phyloP scores from a whole-genome alignment of 2,329 filamentous ascomycete genomes.

The Fusarium anthophilum region DNA sequence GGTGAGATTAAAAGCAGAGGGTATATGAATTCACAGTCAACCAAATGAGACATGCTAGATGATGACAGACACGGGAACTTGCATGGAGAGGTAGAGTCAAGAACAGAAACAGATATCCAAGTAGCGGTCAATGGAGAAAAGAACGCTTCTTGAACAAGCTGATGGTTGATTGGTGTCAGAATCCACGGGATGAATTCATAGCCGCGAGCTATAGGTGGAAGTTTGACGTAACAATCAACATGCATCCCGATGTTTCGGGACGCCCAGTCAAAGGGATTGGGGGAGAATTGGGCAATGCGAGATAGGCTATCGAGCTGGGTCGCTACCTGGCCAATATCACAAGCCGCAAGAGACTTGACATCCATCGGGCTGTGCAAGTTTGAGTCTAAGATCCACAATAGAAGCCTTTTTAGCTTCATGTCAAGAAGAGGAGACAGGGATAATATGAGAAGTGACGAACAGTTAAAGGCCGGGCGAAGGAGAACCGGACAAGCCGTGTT shows the following conservation, averaged over 20 bases:
- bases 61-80: conserved; percentile 16
- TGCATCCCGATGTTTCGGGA: neutral
- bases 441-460: neutral
- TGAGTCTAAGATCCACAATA: conserved; percentile 6
- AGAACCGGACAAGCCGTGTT: neutral
- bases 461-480: neutral
- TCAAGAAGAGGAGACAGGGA: neutral
- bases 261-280: neutral
- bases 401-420: neutral
- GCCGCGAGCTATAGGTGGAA: neutral
- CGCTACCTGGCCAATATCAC: neutral
- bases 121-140: conserved; percentile 33
- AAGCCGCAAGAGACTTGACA: neutral
- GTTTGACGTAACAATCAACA: conserved; percentile 10
- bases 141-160: conserved; percentile 2
- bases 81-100: conserved; percentile 15
- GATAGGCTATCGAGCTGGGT: conserved; percentile 2
- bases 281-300: neutral
- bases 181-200: conserved; percentile 1
- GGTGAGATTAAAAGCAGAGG: conserved; percentile 33
- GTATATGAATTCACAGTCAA: conserved; percentile 23
- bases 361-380: neutral
- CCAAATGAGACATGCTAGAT: conserved; percentile 33
- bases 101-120: conserved; percentile 6
- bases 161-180: neutral